A percentile compares a stretch with the other conserved stretches of the same genome.
Conservation (phyloP, 2,329 filamentous ascomycete genomes). For the Amphichorda felina region DNA sequence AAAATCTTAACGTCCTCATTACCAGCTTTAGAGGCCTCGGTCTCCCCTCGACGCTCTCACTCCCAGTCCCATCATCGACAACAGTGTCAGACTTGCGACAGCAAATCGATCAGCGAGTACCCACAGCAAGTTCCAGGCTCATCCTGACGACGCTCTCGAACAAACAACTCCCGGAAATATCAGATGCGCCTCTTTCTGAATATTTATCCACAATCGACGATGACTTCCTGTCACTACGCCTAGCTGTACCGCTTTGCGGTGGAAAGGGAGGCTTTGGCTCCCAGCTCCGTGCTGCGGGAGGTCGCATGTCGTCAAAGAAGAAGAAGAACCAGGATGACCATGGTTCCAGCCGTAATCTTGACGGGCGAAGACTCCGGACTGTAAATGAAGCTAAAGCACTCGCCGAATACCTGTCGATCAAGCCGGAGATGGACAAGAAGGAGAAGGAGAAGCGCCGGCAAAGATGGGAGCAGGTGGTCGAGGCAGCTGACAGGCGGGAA, state of each 20-base stretch:
- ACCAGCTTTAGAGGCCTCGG: slow-evolving; percentile 75
- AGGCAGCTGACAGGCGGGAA: slow-evolving; percentile 70
- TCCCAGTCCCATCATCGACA: slow-evolving; percentile 57
- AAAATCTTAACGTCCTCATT: slow-evolving; percentile 68
- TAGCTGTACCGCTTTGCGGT: slow-evolving; percentile 70
- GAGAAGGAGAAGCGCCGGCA: slow-evolving; percentile 79
- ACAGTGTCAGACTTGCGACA: slow-evolving; percentile 56
- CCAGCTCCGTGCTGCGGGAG: slow-evolving; percentile 89
- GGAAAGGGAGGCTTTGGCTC: slow-evolving; percentile 98
- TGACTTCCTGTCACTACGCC: slow-evolving; percentile 70
- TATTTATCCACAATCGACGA: slow-evolving; percentile 46
- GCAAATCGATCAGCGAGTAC: slow-evolving; percentile 49
- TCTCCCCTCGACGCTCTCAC: slow-evolving; percentile 68
- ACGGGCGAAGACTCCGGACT: slow-evolving; percentile 79
- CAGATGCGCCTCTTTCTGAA: slow-evolving; percentile 42
- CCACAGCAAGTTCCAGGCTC: slow-evolving; percentile 44
- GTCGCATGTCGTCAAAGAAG: slow-evolving; percentile 94
- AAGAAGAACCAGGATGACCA: slow-evolving; percentile 79
- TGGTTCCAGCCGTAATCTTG: slow-evolving; percentile 84
- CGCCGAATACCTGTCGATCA: slow-evolving; percentile 88
- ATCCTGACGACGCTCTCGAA: slow-evolving; percentile 76
- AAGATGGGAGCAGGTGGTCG: slow-evolving; percentile 81
- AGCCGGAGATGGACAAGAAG: slow-evolving; percentile 93
- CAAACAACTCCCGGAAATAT: slow-evolving; percentile 48
- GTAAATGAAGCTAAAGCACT: slow-evolving; percentile 92